These are phyloP conservation scores for Microdochium bolleyi DNA, from an alignment of 2,329 filamentous ascomycete genomes.

Conservation along the genomic window DNA sequence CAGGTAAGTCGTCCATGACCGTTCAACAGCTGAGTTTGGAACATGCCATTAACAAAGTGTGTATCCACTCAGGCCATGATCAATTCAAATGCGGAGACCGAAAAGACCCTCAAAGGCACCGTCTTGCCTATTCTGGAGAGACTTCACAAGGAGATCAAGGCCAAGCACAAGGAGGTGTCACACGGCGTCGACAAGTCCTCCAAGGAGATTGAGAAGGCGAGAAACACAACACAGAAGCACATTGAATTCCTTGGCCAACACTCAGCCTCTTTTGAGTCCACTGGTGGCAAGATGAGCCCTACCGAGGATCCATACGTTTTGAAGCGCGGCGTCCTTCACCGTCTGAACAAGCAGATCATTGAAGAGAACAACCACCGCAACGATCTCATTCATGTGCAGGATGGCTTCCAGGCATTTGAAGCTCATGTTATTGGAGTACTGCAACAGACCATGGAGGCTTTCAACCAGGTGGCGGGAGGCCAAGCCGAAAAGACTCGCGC, in stretches of 20 bases:
- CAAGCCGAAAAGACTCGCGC: slow-evolving; percentile 76
- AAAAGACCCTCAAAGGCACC: slow-evolving; percentile 78
- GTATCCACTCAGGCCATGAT: slow-evolving; percentile 57
- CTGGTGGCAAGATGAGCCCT: slow-evolving; percentile 62
- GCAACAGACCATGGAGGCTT: slow-evolving; percentile 74
- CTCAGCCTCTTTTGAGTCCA: slow-evolving; percentile 70
- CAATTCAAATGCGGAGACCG: slow-evolving; percentile 84
- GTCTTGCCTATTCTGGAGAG: slow-evolving; percentile 85
- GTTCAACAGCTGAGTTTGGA: background rate
- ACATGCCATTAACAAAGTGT: slow-evolving; percentile 5
- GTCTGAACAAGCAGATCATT: slow-evolving; percentile 81
- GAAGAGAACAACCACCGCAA: slow-evolving; percentile 96
- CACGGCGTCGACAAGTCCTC: slow-evolving; percentile 74
- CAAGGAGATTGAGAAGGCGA: slow-evolving; percentile 88
- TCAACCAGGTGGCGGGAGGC: slow-evolving; percentile 70
- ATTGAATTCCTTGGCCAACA: slow-evolving; percentile 90
- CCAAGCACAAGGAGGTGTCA: slow-evolving; percentile 84
- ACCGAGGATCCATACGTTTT: slow-evolving; percentile 83
- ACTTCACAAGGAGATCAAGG: slow-evolving; percentile 93
- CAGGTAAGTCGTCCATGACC: slow-evolving; percentile 37
- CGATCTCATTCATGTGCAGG: slow-evolving; percentile 86
- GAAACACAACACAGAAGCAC: slow-evolving; percentile 82
- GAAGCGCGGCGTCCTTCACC: slow-evolving; percentile 71
- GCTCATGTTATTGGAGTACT: slow-evolving; percentile 74
- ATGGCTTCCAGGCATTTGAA: slow-evolving; percentile 83